Percentiles rank a stretch among this genome's conserved stretches.
These are phyloP conservation scores for Entomortierella lignicola DNA, from an alignment of 192 early-diverging fungal species.

Conservation along the genomic window DNA sequence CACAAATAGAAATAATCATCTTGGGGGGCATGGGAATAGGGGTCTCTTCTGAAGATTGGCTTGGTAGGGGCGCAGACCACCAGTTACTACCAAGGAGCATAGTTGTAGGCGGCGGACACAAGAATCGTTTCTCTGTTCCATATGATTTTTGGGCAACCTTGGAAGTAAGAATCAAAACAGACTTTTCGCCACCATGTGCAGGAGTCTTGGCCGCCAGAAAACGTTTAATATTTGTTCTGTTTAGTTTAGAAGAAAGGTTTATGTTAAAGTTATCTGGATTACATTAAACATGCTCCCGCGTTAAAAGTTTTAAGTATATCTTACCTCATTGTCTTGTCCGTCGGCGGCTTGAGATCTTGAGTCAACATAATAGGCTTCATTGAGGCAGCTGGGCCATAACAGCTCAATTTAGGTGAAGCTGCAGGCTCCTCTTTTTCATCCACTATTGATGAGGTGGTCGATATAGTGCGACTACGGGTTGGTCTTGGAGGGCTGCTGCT, in stretches of 20 bases:
- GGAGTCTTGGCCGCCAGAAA: conserved; percentile 60
- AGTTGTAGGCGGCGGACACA: conserved; percentile 87
- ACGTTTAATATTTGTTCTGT: conserved; percentile 58
- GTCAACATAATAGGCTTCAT: conserved; percentile 44
- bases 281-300: no score
- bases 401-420: conserved; percentile 5
- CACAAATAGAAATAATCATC: conserved; percentile 69
- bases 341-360: conserved; percentile 40
- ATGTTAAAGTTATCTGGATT: background rate
- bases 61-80: conserved; percentile 61
- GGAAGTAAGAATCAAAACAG: conserved; percentile 83
- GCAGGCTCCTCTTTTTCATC: conserved; percentile 43
- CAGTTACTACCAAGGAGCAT: conserved; percentile 80
- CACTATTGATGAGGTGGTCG: conserved; percentile 33
- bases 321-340: conserved; percentile 45
- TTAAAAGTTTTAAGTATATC: background rate
- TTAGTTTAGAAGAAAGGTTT: background rate
- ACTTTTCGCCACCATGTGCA: conserved; percentile 62
- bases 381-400: conserved; percentile 25
- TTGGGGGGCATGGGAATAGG: conserved; percentile 56
- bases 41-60: conserved; percentile 7
- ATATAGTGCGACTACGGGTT: conserved; percentile 48
- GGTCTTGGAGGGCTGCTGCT: conserved; percentile 38
- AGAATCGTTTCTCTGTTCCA: conserved; percentile 92
- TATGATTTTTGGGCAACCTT: conserved; percentile 95